Percentiles rank a stretch among this genome's conserved stretches.
These are phyloP conservation scores for Fallopia convolvulus DNA, from an alignment of 148 eudicot genomes.

Conservation along the genomic window DNA sequence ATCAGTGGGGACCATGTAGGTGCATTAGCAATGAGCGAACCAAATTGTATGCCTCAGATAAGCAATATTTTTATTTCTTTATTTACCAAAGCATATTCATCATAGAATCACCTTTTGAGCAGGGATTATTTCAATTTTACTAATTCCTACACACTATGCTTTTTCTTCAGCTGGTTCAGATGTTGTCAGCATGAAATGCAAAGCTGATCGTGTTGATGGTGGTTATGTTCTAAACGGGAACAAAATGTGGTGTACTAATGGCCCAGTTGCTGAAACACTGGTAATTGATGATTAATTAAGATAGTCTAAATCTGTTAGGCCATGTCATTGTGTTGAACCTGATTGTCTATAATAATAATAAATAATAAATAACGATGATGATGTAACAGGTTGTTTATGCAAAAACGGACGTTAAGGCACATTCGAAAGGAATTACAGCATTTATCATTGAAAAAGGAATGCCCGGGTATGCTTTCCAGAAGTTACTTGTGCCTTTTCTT, in stretches of 20 bases:
- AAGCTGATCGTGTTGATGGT: slow-evolving; percentile 82
- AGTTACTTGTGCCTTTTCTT: not conserved
- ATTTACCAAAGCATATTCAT: not conserved
- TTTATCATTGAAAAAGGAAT: slow-evolving; percentile 94
- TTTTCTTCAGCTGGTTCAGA: slow-evolving; percentile 83
- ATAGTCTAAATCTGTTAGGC: not conserved
- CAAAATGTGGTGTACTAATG: slow-evolving; percentile 99
- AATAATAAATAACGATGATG: not conserved
- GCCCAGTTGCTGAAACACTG: slow-evolving; percentile 89
- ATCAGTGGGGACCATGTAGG: slow-evolving; percentile 98
- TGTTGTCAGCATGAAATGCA: slow-evolving; percentile 99
- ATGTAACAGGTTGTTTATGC: slow-evolving; percentile 79
- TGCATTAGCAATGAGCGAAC: slow-evolving; percentile 99
- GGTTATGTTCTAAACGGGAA: slow-evolving; percentile 90
- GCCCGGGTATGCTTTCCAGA: slow-evolving; percentile 54
- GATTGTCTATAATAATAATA: not conserved
- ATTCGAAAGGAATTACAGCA: slow-evolving; percentile 93
- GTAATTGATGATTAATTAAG: slow-evolving; percentile 22
- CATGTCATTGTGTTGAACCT: not conserved
- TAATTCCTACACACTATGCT: not conserved
- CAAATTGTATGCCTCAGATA: slow-evolving; percentile 53
- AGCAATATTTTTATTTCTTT: not conserved
- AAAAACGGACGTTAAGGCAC: slow-evolving; percentile 68
- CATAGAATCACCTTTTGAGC: not conserved
- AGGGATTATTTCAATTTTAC: not conserved